Evolutionary conservation across 2,329 filamentous ascomycete species (phyloP), one percentile per base, ranked within the genome.

Genomic region (Aspergillus udagawae): DNA sequence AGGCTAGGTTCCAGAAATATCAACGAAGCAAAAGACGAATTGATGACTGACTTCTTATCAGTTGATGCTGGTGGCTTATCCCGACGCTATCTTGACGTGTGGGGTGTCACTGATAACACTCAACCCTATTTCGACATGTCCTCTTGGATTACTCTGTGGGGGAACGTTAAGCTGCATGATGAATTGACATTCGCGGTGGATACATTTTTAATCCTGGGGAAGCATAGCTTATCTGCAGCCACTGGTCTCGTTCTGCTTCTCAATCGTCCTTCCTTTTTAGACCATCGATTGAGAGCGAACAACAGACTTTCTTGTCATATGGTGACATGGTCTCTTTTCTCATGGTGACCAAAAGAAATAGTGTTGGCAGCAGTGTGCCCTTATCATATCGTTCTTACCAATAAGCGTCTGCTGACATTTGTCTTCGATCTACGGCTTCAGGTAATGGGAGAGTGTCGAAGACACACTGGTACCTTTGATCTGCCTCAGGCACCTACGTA

Each of bases 271-370:
- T 58, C 62, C 63, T 51, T 44, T 56, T 89, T 42, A 28, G 56
- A 60, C 28, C 81, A 86, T 59, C 71, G 79, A 57, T 54, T 70
- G 79, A 57, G 55, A 79, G 79, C 49, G 63, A 69, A 29, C 65
- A 80, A 5, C 12, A 6, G 25, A 4, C 3, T 25, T 25, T 38
- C 32, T 38, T 7, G 32, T 7, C 32, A 38, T 38, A 17, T 14
- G 10, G 32, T 38, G 32, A 38, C n/a, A 17, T 38, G 14, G 32
- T 3, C 32, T 14, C 32, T 17, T 35, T 38, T 17, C 14, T 4
- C 7, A 38, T 38, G 9, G n/a, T 38, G 32, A 38, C 14, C 14
- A 38, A 7, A 7, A 35, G 28, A 7, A 17, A 17, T 17, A 17
- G 32, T 17, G 14, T 17, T 7, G 7, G 14, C 1, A 35, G 6